Evolutionary conservation across 2,329 filamentous ascomycete species (phyloP), one percentile per base, ranked within the genome.

Genomic region (Venturia aucupariae): DNA sequence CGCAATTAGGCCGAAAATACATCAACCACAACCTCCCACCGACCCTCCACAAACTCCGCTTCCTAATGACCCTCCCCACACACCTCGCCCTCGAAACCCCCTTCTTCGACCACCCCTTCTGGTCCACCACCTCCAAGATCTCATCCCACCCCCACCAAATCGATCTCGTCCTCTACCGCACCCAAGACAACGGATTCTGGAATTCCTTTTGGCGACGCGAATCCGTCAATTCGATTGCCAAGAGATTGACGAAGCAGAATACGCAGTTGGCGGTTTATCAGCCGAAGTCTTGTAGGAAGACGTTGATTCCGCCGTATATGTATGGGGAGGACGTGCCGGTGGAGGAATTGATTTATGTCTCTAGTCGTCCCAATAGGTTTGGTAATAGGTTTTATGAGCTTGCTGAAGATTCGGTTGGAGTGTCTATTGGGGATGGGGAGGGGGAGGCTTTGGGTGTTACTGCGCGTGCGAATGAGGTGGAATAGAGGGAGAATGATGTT

Each of bases 271-370:
- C 41, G 17, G 44, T 60, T 22, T 60, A 44, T 19, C 24, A 39
- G 59, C 35, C 35, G 1, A 30, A 44, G 17, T 27, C 13, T 27
- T 60, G 38, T 15, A 38, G 27, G 32, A 24, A 24, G 6, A 22
- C 27, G 19, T 51, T 62, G 24, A 42, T 64, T 15, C 62, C 62
- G 44, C 62, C 62, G 48, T 64, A 57, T 10, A 38, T 64, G 44
- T 64, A 57, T 35, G 62, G 62, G 2, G 62, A 64, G 15, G 35
- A 55, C 35, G 4, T 59, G 38, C 62, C 62, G 30, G 35, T n/a
- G 19, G 62, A 64, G 62, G 59, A 35, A 38, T 46, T 61, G 59
- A 2, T 41, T 3, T 61, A 61, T 46, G 35, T 22, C 2, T 57
- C 51, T 8, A 35, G 51, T 19, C 35, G 27, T 19, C 27, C 24